Base-by-base conservation (phyloP, 352 stramenopile genomes). In the Globisporangium middletonii region DNA sequence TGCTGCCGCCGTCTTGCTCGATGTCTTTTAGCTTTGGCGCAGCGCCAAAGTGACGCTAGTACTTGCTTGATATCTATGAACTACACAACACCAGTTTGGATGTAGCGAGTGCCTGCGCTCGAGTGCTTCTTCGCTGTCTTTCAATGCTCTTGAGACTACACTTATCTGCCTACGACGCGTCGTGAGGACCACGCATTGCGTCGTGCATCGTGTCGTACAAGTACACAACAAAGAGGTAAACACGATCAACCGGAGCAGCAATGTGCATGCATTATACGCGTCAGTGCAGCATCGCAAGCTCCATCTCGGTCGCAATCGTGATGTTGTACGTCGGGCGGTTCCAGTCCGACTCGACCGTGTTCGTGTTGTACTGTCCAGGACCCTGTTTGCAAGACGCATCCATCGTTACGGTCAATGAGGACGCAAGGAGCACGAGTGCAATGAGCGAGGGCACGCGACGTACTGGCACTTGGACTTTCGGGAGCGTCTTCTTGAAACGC, bases 281-380 rank as follows among this genome's bases (percentile, higher is more conserved):
- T 23, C 3, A 2, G 44, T 72, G 71, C 42, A 88, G 59, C 69
- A 88, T 88, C 44, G 79, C 79, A 3, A 88, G 57, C 53, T 92
- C 80, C 83, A 92, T 92, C 54, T 92, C 79, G 3, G 83, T 92
- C 23, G 83, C 83, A 60, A 92, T 92, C 15, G 79, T 86, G 62
- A 92, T 89, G 69, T 92, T 92, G 68, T 90, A 86, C 9, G 83
- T 92, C n/a, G 83, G 83, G n/a, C 79, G 78, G 57, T 92, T 90
- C 83, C 83, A 92, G 56, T 88, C 78, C 54, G 71, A 79, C 43
- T 90, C 83, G 41, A 88, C 71, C 1, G 71, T 85, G 16, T 81
- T 68, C 3, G 76, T 81, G 50, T 83, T 88, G 71, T 92, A 92
- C 12, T 86, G 71, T 3, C 83, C 83, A 42, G 83, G 83, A 15